Base-by-base conservation (phyloP, 352 stramenopile species). In the Globisporangium middletonii region DNA sequence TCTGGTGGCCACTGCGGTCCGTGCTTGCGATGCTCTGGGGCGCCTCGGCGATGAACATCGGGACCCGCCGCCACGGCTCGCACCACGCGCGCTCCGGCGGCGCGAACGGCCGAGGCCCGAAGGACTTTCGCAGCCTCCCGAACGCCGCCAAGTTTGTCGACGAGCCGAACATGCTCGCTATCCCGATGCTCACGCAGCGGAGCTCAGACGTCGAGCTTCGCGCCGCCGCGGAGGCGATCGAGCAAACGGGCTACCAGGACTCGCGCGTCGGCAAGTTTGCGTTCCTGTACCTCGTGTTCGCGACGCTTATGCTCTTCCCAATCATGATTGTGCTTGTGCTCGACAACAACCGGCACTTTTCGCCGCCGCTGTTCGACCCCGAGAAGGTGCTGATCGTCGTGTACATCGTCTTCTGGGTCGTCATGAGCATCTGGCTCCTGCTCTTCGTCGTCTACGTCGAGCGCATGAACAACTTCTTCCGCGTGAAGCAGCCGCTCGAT, bases 381-480 rank as follows among this genome's bases (percentile, higher is more conserved):
- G 47, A 43, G 12, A 57, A 63, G 4, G 45, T 30, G 19, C 53
- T 61, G 30, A 55, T 65, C 28, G 23, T 56, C n/a, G 46, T 65
- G 16, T 69, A 60, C 41, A 66, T 69, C 37, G 42, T 53, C 13
- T 46, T 60, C 33, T 69, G 62, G 62, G 19, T 55, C 13, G 50
- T 65, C 33, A 52, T 26, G 46, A 19, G 38, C 16, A 19, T 62
- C n/a, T 69, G 58, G 47, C 30, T 65, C 23, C 37, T 46, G 54
- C 15, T 67, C n/a, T n/a, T 62, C 26, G 57, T 62, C n/a, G 49
- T 50, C 13, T 68, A 48, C 27, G 55, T 47, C 45, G 53, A 53
- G 33, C 51, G 53, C 41, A 52, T 68, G 44, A 26, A 7, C 57
- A 68, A 65, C 50, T 65, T 60, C 45, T 68, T 68, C 12, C 62